Base-by-base conservation (phyloP, 768 basidiomycete species). In the Termitomyces sp. region DNA sequence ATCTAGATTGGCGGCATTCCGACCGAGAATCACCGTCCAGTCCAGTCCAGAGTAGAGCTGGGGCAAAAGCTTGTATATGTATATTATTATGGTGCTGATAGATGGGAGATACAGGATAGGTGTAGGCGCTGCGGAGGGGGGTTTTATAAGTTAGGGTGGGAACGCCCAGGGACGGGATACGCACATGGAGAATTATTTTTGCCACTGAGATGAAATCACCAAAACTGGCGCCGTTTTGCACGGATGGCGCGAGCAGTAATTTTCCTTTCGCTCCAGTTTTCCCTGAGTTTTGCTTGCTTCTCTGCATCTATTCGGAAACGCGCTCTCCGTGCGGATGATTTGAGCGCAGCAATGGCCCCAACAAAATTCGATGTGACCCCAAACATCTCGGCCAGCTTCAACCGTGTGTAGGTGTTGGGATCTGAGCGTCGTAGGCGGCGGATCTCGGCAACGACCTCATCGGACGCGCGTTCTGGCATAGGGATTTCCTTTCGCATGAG, bases 381-480 rank as follows among this genome's bases (percentile, higher is more conserved):
- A 72, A 94, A 95, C 80, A 84, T 85, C 70, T 82, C 81, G 33
- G 93, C 91, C n/a, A 94, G 81, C 71, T 78, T 82, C 60, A 75
- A 74, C 48, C 88, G 81, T 58, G 87, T 89, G 73, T 87, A 89
- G 38, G 71, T 76, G 7, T 67, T 68, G 0, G 90, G 91, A 69
- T 91, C 75, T 57, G 76, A 75, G 54, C 70, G 74, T 56, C 92
- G 79, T 54, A 94, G 79, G 22, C 78, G 65, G 40, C 82, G 81
- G 52, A 94, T 84, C 66, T 84, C 78, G 45, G 75, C 78, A 15
- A 92, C 71, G 51, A 78, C 75, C 56, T 83, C 81, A 49, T 81
- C 81, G 0, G 83, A 80, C 58, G 84, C 72, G 42, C 81, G 84
- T 28, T 75, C 73, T 46, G 68, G 67, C 24, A 69, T 66, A 5